Base-by-base conservation (phyloP, 1,284 basidiomycete species). In the Boletellus deceptivus region DNA sequence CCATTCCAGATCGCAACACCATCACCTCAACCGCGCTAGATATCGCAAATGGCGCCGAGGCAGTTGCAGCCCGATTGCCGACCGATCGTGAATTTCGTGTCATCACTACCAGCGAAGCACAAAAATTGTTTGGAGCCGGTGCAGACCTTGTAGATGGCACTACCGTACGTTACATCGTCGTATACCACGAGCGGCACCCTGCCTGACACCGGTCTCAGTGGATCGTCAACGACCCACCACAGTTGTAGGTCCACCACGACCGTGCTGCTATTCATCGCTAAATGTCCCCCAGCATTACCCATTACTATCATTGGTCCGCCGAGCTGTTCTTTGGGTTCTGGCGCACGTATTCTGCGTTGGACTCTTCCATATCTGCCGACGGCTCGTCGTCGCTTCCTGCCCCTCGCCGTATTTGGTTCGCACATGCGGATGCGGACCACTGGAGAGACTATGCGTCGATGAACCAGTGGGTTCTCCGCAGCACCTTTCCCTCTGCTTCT, bases 321-420 rank as follows among this genome's bases (percentile, higher is more conserved):
- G 93, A 96, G 65, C 80, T 93, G 16, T 86, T 89, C 70, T 91
- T 91, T 55, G 91, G 92, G 40, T 80, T 93, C 57, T 94, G 91
- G 91, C 79, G 91, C 20, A 84, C 91, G 0, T 94, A 93, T 64
- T 81, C 90, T 31, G 84, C 88, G 1, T 75, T 93, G 16, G 91
- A 93, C 33, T 48, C 80, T 1, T 72, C 71, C 22, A 91, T 93
- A 55, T 70, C 82, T 10, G 58, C 78, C 0, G 71, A 76, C 35
- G 91, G 90, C 18, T 76, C 78, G 43, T 86, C 86, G 2, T 72
- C 75, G 1, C 83, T 95, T 18, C 87, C 89, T 0, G 75, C 86
- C 1, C 81, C 87, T 0, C 78, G 84, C 1, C 84, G 87, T 8
- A 72, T 93, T 58, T 71, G 92, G 57, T 91, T 93, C 69, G 77